Evolutionary conservation across 2,329 filamentous ascomycete species (phyloP).

Genomic region (Capronia americana): DNA sequence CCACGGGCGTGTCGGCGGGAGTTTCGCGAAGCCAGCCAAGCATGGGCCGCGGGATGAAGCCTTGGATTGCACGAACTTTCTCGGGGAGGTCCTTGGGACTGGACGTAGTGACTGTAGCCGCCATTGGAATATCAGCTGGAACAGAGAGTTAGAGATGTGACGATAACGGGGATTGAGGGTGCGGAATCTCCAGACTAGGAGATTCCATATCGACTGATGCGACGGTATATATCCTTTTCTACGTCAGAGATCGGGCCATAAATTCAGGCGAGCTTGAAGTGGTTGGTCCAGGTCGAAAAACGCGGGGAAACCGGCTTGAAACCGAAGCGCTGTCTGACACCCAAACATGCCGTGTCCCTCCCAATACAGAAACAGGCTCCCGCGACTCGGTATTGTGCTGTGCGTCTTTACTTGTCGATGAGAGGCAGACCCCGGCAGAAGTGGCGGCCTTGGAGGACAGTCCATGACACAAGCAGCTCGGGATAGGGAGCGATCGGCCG

Average conservation of each 20-base stretch:
- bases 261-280: background rate
- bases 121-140: background rate
- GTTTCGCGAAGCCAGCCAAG: constrained; percentile 47
- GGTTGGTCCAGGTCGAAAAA: background rate
- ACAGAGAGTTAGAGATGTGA: background rate
- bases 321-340: background rate
- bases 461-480: background rate
- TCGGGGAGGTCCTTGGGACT: constrained; percentile 1
- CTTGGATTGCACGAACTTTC: constrained; percentile 24
- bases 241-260: background rate
- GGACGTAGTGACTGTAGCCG: background rate
- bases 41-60: constrained; percentile 32
- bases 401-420: too few species aligned
- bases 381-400: too few species aligned
- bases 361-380: too few species aligned
- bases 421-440: background rate
- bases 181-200: background rate
- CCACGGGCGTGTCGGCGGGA: constrained; percentile 45
- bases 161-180: too few species aligned
- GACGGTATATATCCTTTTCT: background rate
- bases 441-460: background rate
- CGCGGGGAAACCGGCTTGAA: background rate
- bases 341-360: too few species aligned
- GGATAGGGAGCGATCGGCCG: background rate
- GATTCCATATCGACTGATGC: background rate